phyloP scores from a whole-genome alignment of 768 basidiomycete genomes.

The Suillus tomentosus region DNA sequence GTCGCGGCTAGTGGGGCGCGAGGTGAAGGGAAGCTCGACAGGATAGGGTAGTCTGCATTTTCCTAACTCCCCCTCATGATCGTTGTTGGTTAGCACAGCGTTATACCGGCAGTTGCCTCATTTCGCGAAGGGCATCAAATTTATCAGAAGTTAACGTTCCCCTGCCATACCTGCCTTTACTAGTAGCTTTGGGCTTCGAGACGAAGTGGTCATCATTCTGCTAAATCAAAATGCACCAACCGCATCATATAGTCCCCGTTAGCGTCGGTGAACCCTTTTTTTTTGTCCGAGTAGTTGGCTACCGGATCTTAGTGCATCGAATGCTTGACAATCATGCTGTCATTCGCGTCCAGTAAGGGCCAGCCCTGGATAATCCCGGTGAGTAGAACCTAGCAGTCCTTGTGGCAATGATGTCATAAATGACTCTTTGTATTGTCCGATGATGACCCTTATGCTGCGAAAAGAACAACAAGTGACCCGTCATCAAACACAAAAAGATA shows the following conservation, averaged over 20 bases:
- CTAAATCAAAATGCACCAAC: background rate
- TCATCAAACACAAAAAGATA: background rate
- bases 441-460: background rate
- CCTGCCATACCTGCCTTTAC: background rate
- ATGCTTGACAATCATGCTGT: background rate
- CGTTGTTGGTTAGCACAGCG: background rate
- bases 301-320: background rate
- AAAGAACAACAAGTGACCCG: background rate
- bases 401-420: background rate
- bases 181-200: background rate
- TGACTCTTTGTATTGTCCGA: background rate
- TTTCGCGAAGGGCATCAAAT: background rate
- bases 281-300: background rate
- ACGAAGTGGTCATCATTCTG: background rate
- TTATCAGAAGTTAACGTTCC: background rate
- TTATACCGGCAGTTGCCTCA: background rate
- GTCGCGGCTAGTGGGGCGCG: background rate
- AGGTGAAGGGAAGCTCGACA: background rate
- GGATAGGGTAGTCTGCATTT: background rate
- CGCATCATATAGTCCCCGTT: no score
- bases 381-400: background rate
- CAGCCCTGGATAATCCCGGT: background rate
- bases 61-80: background rate
- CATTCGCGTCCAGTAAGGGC: background rate
- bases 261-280: background rate